phyloP scores from a whole-genome alignment of 2,329 filamentous ascomycete species.

The Trichoderma sp. region DNA sequence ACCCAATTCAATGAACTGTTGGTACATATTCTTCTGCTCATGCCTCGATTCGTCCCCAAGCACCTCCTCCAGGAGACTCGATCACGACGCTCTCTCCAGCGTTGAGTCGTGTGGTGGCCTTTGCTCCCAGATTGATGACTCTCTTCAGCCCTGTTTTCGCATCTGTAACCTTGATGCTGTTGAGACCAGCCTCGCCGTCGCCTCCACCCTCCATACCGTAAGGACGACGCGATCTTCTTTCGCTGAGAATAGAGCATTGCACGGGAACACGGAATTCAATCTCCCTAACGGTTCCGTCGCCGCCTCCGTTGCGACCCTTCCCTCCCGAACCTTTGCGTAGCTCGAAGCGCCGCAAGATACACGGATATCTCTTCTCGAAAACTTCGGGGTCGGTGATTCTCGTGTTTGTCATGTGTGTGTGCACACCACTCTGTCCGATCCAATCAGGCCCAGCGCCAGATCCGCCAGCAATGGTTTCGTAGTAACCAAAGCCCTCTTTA shows the following conservation, averaged over 20 bases:
- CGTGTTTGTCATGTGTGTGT: slow-evolving; percentile 85
- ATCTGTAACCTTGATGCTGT: slow-evolving; percentile 36
- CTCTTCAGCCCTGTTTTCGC: slow-evolving; percentile 28
- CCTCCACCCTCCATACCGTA: slow-evolving; percentile 73
- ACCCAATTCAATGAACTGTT: background rate
- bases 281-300: slow-evolving; percentile 73
- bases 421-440: slow-evolving; percentile 73
- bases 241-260: slow-evolving; percentile 75
- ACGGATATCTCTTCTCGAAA: slow-evolving; percentile 72
- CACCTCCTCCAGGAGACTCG: slow-evolving; percentile 61
- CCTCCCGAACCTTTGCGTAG: slow-evolving; percentile 55
- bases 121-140: slow-evolving; percentile 56
- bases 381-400: slow-evolving; percentile 79
- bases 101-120: slow-evolving; percentile 58
- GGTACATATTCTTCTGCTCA: background rate
- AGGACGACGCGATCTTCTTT: slow-evolving; percentile 69
- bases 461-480: slow-evolving; percentile 80
- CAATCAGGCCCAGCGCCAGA: slow-evolving; percentile 70
- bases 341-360: slow-evolving; percentile 65
- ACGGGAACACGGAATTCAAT: slow-evolving; percentile 79
- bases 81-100: slow-evolving; percentile 61
- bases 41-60: slow-evolving; percentile 46
- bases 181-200: slow-evolving; percentile 65
- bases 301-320: slow-evolving; percentile 65
- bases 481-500: slow-evolving; percentile 71